A percentile compares a stretch with the other conserved stretches of the same genome.
Evolutionary conservation across 164 flowering plant genomes (phyloP).

Genomic region (Piper betle): DNA sequence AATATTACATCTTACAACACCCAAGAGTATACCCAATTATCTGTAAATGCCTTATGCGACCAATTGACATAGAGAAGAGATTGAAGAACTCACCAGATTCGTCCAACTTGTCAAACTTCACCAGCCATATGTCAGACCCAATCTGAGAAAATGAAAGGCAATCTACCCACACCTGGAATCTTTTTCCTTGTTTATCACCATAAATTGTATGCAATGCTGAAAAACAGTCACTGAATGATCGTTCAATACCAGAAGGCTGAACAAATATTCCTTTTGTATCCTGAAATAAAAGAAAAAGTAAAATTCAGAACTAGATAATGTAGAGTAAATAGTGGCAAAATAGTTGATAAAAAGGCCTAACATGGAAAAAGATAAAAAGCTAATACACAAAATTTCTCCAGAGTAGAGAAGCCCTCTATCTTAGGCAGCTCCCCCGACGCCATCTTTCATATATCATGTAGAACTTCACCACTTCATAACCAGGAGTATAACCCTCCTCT

Average conservation of each 20-base stretch:
- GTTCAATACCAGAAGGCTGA: constrained; percentile 54
- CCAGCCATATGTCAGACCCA: constrained; percentile 47
- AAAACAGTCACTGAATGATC: constrained; percentile 25
- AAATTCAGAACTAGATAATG: background rate
- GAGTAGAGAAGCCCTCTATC: constrained; percentile 21
- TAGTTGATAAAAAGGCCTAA: background rate
- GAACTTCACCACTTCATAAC: constrained; percentile 51
- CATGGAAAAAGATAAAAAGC: background rate
- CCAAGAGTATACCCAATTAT: background rate
- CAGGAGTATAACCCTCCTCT: constrained; percentile 27
- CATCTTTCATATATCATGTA: constrained; percentile 63
- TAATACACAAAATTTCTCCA: constrained; percentile 43
- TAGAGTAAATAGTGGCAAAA: too few relatives aligned
- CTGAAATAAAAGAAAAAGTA: constrained; percentile 14
- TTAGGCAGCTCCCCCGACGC: constrained; percentile 59
- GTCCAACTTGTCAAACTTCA: constrained; percentile 70
- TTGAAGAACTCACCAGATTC: constrained; percentile 29
- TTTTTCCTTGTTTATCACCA: constrained; percentile 53
- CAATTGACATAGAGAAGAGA: background rate
- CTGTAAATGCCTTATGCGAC: background rate
- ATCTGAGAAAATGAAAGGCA: constrained; percentile 35
- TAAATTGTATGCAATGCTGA: constrained; percentile 24
- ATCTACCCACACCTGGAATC: constrained; percentile 58
- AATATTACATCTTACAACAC: background rate
- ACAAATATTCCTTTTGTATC: constrained; percentile 34